These are phyloP conservation scores for Solanum boliviense DNA, from an alignment of 257 asterid species.

Conservation along the genomic window DNA sequence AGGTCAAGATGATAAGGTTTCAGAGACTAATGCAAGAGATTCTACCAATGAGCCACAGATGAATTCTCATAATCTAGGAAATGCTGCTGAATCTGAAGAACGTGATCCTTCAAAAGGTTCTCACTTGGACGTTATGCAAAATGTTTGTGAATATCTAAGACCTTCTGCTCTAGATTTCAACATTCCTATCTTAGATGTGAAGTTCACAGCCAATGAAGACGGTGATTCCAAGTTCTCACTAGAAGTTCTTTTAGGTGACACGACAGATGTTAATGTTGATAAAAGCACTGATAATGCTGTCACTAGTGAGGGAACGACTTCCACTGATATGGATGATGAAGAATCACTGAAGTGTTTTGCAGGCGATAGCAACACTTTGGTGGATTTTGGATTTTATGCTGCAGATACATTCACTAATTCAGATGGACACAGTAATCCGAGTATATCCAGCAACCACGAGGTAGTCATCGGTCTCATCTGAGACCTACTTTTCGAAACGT, in stretches of 20 bases:
- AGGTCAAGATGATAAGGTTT: constrained; percentile 13
- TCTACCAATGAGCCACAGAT: constrained; percentile 1
- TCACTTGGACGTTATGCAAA: neutral
- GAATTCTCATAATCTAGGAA: constrained; percentile 4
- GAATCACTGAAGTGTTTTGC: constrained; percentile 3
- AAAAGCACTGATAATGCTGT: constrained; percentile 1
- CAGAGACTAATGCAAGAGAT: constrained; percentile 9
- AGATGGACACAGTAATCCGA: constrained; percentile 11
- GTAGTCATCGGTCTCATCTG: constrained; percentile 40
- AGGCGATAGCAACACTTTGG: constrained; percentile 16
- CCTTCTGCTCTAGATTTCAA: constrained; percentile 32
- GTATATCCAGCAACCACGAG: constrained; percentile 18
- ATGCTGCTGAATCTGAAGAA: neutral
- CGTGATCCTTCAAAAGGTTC: constrained; percentile 6
- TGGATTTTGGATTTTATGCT: constrained; percentile 29
- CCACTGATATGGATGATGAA: constrained; percentile 4
- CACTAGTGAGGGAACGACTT: constrained; percentile 7
- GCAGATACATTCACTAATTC: constrained; percentile 12
- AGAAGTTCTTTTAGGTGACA: constrained; percentile 50
- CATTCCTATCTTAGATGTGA: constrained; percentile 63
- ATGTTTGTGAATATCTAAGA: constrained; percentile 11
- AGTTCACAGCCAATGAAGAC: constrained; percentile 27
- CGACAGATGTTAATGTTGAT: constrained; percentile 1
- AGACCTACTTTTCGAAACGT: neutral
- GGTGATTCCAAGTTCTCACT: constrained; percentile 25